Evolutionary conservation across 306 rosid genomes (phyloP).

Genomic region (Myrica gale): DNA sequence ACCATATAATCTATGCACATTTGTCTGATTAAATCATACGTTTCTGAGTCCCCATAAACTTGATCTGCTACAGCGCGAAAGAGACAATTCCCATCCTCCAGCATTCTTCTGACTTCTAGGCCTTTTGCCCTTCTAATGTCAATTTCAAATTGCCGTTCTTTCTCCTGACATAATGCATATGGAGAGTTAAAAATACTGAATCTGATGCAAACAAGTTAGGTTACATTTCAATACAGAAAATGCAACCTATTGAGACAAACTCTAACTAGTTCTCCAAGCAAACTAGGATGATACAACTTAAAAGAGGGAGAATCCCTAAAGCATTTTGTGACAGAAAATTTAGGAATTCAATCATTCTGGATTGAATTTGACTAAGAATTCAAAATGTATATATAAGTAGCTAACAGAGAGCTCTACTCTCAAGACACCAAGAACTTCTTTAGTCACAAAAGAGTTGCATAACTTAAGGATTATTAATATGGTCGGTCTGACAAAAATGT

Average conservation of each 20-base stretch:
- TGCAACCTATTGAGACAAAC: neutral
- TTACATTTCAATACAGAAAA: neutral
- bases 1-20: constrained; percentile 96
- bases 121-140: constrained; percentile 80
- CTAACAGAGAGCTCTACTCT: neutral
- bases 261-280: neutral
- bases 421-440: neutral
- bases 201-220: constrained; percentile 9
- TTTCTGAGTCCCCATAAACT: constrained; percentile 91
- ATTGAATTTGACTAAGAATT: neutral
- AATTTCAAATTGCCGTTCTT: constrained; percentile 86
- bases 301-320: neutral
- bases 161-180: constrained; percentile 55
- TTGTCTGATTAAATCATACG: constrained; percentile 71
- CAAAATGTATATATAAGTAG: neutral
- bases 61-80: constrained; percentile 96
- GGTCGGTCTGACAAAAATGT: neutral
- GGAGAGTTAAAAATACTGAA: constrained; percentile 9
- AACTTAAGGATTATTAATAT: neutral
- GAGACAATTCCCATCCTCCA: constrained; percentile 96
- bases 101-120: constrained; percentile 83
- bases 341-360: neutral
- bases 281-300: neutral
- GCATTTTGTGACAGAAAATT: neutral
- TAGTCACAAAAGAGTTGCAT: neutral